Conservation (phyloP, 345 rosid genomes). For the Cardamine chenopodiifolia region DNA sequence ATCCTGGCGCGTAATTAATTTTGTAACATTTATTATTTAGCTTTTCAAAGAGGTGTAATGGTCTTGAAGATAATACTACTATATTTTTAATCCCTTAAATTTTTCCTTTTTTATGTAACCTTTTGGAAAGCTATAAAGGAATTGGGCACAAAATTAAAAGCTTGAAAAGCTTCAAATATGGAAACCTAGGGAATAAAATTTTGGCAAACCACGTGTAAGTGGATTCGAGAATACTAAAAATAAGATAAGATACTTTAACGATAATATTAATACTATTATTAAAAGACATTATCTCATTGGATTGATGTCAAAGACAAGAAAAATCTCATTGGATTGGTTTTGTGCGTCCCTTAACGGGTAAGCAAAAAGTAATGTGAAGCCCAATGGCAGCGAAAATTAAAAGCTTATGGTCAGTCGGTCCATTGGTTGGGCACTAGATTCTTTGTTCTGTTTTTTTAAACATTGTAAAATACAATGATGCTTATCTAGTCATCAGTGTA, state of each 20-base stretch:
- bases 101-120: not conserved
- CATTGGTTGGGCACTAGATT: conserved; percentile 31
- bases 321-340: conserved; percentile 16
- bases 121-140: conserved; percentile 33
- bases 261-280: not conserved
- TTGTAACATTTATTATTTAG: conserved; percentile 31
- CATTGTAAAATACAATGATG: not conserved
- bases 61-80: not conserved
- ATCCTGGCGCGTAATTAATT: conserved; percentile 10
- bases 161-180: conserved; percentile 21
- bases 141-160: conserved; percentile 29
- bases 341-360: conserved; percentile 38
- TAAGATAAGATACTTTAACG: conserved; percentile 17
- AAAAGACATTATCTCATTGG: conserved; percentile 20
- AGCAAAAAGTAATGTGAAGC: conserved; percentile 31
- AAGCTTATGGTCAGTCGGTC: conserved; percentile 20
- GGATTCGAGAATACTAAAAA: not conserved
- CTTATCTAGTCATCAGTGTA: not conserved
- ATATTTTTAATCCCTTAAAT: not conserved
- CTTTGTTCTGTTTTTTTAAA: not conserved
- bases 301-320: not conserved
- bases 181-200: conserved; percentile 29
- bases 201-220: conserved; percentile 37
- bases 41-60: conserved; percentile 22
- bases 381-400: conserved; percentile 14